Conservation (phyloP, 2,329 filamentous ascomycete species). For the Ramularia collo-cygni region DNA sequence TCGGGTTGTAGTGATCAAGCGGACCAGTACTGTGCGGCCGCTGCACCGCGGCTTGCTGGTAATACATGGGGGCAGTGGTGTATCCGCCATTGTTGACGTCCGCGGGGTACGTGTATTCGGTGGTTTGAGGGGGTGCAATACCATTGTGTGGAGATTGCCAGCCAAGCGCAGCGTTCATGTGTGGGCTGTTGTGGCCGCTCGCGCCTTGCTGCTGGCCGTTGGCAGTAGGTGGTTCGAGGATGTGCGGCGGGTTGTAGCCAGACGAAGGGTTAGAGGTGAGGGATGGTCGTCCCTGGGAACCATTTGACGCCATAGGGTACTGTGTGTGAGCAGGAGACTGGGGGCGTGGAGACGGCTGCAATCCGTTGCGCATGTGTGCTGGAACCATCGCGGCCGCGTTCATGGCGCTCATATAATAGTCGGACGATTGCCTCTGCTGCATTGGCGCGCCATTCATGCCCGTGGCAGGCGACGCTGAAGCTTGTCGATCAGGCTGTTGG, state of each 20-base stretch:
- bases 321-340: slow-evolving; percentile 51
- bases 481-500: slow-evolving; percentile 69
- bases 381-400: slow-evolving; percentile 48
- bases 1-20: slow-evolving; percentile 55
- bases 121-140: slow-evolving; percentile 60
- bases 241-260: slow-evolving; percentile 67
- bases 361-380: slow-evolving; percentile 70
- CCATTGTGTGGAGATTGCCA: slow-evolving; percentile 82
- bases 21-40: slow-evolving; percentile 65
- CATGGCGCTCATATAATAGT: slow-evolving; percentile 61
- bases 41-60: slow-evolving; percentile 59
- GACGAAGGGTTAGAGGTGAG: slow-evolving; percentile 73
- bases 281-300: slow-evolving; percentile 44
- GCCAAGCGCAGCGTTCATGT: slow-evolving; percentile 62
- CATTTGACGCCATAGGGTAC: slow-evolving; percentile 47
- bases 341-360: slow-evolving; percentile 61
- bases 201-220: slow-evolving; percentile 67
- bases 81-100: slow-evolving; percentile 47
- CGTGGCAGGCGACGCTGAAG: slow-evolving; percentile 72
- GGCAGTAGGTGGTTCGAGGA: slow-evolving; percentile 72
- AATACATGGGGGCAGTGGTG: slow-evolving; percentile 45
- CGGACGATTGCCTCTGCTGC: slow-evolving; percentile 57
- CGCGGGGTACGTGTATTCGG: slow-evolving; percentile 71
- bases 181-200: slow-evolving; percentile 77
- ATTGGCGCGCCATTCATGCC: slow-evolving; percentile 61